Evolutionary conservation across 805 yeast species (phyloP).

Genomic region (Candida montana): DNA sequence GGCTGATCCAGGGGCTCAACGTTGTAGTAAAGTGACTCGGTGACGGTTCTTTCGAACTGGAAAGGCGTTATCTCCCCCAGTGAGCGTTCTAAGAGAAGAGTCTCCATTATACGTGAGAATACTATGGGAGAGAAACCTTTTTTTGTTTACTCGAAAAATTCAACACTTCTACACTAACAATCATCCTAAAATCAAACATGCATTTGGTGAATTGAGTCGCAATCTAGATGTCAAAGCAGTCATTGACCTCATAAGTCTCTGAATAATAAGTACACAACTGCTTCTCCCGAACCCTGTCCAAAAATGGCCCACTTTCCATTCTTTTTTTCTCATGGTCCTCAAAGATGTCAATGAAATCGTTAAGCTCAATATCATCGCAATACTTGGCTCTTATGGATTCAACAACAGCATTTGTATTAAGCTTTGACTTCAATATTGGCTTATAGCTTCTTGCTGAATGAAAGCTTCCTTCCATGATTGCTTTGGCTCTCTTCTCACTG

Average conservation of each 20-base stretch:
- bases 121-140: background rate
- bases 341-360: constrained; percentile 31
- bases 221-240: background rate
- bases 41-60: constrained; percentile 14
- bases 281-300: constrained; percentile 31
- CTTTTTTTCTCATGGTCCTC: constrained; percentile 32
- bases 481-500: background rate
- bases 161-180: background rate
- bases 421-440: constrained; percentile 34
- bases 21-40: constrained; percentile 23
- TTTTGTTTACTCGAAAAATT: background rate
- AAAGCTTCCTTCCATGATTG: background rate
- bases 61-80: constrained; percentile 7
- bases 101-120: constrained; percentile 13
- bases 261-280: constrained; percentile 35
- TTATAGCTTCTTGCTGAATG: constrained; percentile 10
- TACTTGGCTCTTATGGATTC: constrained; percentile 33
- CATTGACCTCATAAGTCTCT: background rate
- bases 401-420: constrained; percentile 29
- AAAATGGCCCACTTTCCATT: constrained; percentile 28
- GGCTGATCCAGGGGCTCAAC: constrained; percentile 18
- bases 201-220: background rate
- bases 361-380: constrained; percentile 34
- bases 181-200: no score
- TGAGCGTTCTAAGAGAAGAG: constrained; percentile 12